Base-by-base conservation (phyloP, 2,329 filamentous ascomycete species). In the Epichloe elymi region DNA sequence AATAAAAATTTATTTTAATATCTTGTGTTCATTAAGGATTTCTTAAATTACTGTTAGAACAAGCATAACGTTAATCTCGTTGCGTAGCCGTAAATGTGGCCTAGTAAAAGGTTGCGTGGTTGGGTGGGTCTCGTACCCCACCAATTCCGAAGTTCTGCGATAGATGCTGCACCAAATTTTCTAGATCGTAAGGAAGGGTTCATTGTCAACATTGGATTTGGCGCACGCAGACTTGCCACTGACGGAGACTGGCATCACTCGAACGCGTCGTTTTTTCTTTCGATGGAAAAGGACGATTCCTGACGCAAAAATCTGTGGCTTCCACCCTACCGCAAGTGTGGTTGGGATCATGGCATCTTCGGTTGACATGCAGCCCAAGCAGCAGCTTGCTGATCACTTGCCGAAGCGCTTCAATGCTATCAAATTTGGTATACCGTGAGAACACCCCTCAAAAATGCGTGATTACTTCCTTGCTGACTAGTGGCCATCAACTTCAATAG, bases 351-450 rank as follows among this genome's bases (percentile, higher is more conserved):
- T 40, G 38, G 38, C 38, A 11, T 17, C n/a, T 40, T 40, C 38
- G n/a, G 38, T 40, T 11, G 38, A 40, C n/a, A 40, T 40, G 15
- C 38, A 40, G 38, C 38, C 46, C 23, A 54, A 54, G 38, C 52
- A 51, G 38, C 52, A 52, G 76, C 84, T 95, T 65, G 78, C 87
- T 51, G 88, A 95, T 70, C 82, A 83, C 64, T 76, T 86, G 50
- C 89, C 90, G 20, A 94, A 94, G 74, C 84, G 87, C 61, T 94
- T 95, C 73, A 88, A 85, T 65, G 85, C 88, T 65, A 78, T 96
- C 65, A 88, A 93, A 64, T 96, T 96, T 67, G 90, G 90, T 61
- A 86, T 96, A 56, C 80, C 93, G 82, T 90, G 72, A 46, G 48
- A 26, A 36, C 51, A 23, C 39, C 38, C 36, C n/a, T 17, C 35